phyloP scores from a whole-genome alignment of 768 basidiomycete species.

The Lyophyllum semitale region DNA sequence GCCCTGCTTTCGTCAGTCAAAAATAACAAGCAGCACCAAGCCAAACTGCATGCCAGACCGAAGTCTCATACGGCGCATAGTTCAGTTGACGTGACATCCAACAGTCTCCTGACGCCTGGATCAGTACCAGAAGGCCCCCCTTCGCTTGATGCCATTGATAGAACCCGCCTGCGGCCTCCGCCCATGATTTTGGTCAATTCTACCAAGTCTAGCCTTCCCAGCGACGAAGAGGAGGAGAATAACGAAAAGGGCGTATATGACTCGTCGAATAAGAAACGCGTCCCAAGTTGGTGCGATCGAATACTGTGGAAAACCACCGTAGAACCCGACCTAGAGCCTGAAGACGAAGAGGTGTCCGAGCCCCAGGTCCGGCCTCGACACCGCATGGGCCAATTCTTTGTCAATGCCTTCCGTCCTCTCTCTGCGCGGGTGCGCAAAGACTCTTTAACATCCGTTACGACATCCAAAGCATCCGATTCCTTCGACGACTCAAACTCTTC shows the following conservation, averaged over 20 bases:
- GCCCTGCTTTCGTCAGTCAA: constrained; percentile 41
- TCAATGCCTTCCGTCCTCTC: constrained; percentile 52
- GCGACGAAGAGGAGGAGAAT: constrained; percentile 38
- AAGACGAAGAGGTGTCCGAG: constrained; percentile 31
- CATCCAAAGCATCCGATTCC: constrained; percentile 18
- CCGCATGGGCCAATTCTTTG: constrained; percentile 55
- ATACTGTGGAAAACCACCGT: constrained; percentile 82
- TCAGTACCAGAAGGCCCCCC: constrained; percentile 10
- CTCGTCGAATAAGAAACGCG: constrained; percentile 77
- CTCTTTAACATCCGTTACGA: constrained; percentile 33
- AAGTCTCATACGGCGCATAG: not conserved
- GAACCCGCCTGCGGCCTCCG: constrained; percentile 24
- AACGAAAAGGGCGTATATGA: constrained; percentile 74
- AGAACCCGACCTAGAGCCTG: constrained; percentile 42
- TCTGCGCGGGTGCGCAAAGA: constrained; percentile 38
- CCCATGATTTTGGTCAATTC: constrained; percentile 32
- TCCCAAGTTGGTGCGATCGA: constrained; percentile 89
- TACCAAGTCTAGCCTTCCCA: constrained; percentile 35
- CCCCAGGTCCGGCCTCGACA: constrained; percentile 37
- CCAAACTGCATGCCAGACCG: not conserved
- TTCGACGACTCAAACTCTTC: constrained; percentile 20
- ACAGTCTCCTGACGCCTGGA: constrained; percentile 6
- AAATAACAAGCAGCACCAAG: not conserved
- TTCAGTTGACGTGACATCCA: constrained; percentile 15
- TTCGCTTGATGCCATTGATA: constrained; percentile 17